Evolutionary conservation across 306 rosid species (phyloP), one percentile per base, ranked within the genome.

Genomic region (Lagenaria siceraria): DNA sequence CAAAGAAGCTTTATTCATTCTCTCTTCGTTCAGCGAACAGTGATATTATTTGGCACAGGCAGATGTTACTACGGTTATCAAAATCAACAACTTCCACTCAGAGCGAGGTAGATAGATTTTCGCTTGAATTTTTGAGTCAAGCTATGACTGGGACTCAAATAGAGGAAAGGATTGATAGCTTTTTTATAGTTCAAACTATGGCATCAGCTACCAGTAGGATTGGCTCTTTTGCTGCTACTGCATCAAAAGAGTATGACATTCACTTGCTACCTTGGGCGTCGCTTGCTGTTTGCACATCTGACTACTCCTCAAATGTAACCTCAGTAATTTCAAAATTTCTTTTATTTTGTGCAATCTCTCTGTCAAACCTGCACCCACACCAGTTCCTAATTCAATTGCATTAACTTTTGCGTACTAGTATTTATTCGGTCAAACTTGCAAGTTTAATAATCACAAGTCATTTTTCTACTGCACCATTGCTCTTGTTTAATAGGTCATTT

Each of bases 251-350:
- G 85, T 92, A 92, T 85, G 98, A 94, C 85, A 94, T 94, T 84
- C 95, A 94, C 87, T 87, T 94, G 87, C 87, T 92, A 68, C 98
- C 98, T 15, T 94, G 98, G 98, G 98, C 96, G 81, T 94, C 98
- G 31, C 77, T 94, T 52, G 97, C 96, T 8, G 97, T 93, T 75
- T 94, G 95, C 93, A 94, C 84, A 79, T 86, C 98, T 13, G 90
- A 86, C 43, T 79, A 79, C 84, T 83, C 92, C 68, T 81, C 62
- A 31, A 84, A 84, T 83, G 98, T 94, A 89, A 92, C 83, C 56
- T 25, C 60, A 49, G 76, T 72, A 54, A 58, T 84, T 82, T 66
- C 85, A 36, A 55, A 77, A 31, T 82, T 79, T 86, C 77, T 77
- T 81, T 78, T 85, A 66, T 31, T 17, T 53, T 80, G 73, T 63